Conservation (phyloP, 2,329 filamentous ascomycete genomes). For the Arthrobotrys sphaeroides region DNA sequence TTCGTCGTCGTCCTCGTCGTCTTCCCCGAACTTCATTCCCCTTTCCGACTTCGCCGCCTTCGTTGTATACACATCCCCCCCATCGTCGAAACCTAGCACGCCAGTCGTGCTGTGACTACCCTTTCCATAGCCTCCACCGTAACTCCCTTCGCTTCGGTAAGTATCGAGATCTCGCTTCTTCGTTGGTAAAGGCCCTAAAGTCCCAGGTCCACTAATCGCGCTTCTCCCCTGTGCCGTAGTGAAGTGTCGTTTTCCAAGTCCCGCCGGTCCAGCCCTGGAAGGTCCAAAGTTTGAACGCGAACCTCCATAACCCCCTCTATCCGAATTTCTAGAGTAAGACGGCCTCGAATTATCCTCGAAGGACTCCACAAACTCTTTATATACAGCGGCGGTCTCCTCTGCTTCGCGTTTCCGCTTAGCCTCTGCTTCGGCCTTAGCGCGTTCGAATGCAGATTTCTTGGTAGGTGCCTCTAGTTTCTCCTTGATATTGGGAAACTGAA, state of each 20-base stretch:
- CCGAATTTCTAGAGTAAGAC: constrained; percentile 52
- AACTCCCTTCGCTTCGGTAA: constrained; percentile 37
- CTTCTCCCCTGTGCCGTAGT: constrained; percentile 29
- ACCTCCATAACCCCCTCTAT: constrained; percentile 59
- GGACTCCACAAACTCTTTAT: constrained; percentile 85
- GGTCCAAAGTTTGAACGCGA: constrained; percentile 42
- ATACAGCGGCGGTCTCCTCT: constrained; percentile 85
- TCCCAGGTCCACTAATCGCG: constrained; percentile 46
- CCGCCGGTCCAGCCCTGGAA: constrained; percentile 52
- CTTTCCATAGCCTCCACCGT: constrained; percentile 50
- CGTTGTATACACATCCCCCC: constrained; percentile 27
- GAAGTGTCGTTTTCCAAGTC: constrained; percentile 48
- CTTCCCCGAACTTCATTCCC: constrained; percentile 64
- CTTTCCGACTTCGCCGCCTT: constrained; percentile 48
- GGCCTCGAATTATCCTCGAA: constrained; percentile 62
- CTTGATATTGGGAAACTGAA: constrained; percentile 74
- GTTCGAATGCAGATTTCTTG: constrained; percentile 88
- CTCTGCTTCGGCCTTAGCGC: constrained; percentile 86
- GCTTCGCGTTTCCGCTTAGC: constrained; percentile 85
- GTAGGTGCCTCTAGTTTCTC: constrained; percentile 80
- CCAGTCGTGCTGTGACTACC: constrained; percentile 54
- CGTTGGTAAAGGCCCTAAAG: constrained; percentile 37
- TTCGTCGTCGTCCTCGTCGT: constrained; percentile 64
- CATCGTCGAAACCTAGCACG: constrained; percentile 57
- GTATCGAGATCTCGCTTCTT: constrained; percentile 55